Evolutionary conservation across 2,329 filamentous ascomycete genomes (phyloP), one percentile per base, ranked within the genome.

Genomic region (Cryoendolithus antarcticus): DNA sequence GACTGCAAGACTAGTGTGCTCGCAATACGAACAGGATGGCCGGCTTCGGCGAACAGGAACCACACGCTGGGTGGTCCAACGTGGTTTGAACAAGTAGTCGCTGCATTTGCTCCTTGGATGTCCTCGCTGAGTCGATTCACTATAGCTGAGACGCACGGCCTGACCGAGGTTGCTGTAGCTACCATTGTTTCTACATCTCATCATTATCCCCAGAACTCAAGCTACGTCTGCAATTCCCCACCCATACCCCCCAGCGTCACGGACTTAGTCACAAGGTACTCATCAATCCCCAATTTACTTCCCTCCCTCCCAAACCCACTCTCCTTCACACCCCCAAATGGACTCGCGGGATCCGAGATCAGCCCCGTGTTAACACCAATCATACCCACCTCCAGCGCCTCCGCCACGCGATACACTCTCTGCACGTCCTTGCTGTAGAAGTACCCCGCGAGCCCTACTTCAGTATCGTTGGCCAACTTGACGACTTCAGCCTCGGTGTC

Each of bases 361-460:
- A 70, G 37, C 1, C 66, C 66, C 4, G 68, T 70, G 49, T 72
- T 72, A 31, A 40, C 34, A 30, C 38, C 38, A 6, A 35, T 24
- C 33, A 35, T 35, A 24, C 33, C 33, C 6, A 35, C 85, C 57
- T 93, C 82, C 30, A 93, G 64, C 10, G 72, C 71, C 52, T 79
- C 75, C 1, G 75, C 74, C 32, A 79, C 67, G 32, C 75, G 62
- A 60, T 75, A 78, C 41, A 70, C 65, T 21, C 75, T 62, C 48
- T 71, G 67, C 4, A 79, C 53, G 48, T 78, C 73, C 34, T 62
- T 66, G 46, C 70, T 86, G 69, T 85, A 96, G 67, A 98, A 94
- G 66, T 96, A 96, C 1, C 85, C 89, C 0, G 89, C 91, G 29
- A 98, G 71, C 1, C 91, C 91, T 30, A 96, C 88, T 38, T 89